Evolutionary conservation across 331 rosid species (phyloP).

Genomic region (Quercus lobata): DNA sequence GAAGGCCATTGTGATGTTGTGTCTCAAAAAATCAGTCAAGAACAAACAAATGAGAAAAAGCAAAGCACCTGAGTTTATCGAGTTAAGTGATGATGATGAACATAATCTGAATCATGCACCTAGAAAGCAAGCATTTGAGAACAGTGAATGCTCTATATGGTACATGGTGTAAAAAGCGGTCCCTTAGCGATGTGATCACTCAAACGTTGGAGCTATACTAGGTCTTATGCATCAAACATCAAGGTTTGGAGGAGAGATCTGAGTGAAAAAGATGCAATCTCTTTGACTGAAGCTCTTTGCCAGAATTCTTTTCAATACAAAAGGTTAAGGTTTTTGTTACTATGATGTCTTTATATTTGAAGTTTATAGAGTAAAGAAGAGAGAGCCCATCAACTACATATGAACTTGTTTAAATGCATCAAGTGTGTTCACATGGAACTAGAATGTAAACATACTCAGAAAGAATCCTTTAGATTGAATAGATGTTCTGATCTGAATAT

Average conservation of each 20-base stretch:
- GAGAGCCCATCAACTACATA: too few species aligned
- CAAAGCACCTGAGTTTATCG: slow-evolving; percentile 2
- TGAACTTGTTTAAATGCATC: too few species aligned
- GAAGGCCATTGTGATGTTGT: background rate
- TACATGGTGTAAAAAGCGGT: slow-evolving; percentile 42
- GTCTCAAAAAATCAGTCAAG: background rate
- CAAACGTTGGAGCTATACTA: slow-evolving; percentile 41
- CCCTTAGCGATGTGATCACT: slow-evolving; percentile 45
- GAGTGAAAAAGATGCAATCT: slow-evolving; percentile 49
- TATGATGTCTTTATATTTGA: background rate
- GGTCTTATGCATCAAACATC: slow-evolving; percentile 19
- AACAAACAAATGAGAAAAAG: background rate
- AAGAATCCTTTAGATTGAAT: too few species aligned
- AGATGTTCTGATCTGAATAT: too few species aligned
- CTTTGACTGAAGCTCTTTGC: slow-evolving; percentile 44
- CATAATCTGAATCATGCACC: background rate
- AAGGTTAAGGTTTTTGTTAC: background rate
- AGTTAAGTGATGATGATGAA: slow-evolving; percentile 37
- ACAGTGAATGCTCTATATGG: slow-evolving; percentile 33
- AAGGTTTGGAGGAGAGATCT: slow-evolving; percentile 70
- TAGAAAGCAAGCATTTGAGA: slow-evolving; percentile 18
- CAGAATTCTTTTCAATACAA: background rate
- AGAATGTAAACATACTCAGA: too few species aligned
- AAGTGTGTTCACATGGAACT: too few species aligned
- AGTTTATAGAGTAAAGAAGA: too few species aligned